These are phyloP conservation scores for Coniochaeta hoffmannii DNA, from an alignment of 2,329 filamentous ascomycete genomes.

Conservation along the genomic window DNA sequence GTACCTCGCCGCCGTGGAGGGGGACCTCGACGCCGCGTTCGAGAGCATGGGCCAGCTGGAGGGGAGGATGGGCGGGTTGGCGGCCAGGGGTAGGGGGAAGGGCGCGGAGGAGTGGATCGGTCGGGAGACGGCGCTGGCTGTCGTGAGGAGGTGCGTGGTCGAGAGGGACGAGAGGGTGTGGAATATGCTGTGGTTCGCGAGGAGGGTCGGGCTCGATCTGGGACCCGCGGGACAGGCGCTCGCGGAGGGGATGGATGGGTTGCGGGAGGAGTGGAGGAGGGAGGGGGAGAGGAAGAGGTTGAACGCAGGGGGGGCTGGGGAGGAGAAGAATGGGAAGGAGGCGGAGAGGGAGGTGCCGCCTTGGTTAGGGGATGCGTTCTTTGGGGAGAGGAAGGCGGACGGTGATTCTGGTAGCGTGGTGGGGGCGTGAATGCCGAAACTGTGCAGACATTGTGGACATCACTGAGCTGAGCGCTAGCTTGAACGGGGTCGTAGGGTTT, in stretches of 20 bases:
- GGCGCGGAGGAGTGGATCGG: conserved; percentile 21
- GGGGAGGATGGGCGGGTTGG: not conserved
- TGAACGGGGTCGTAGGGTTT: too few relatives aligned
- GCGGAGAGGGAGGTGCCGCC: not conserved
- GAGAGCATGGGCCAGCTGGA: conserved; percentile 20
- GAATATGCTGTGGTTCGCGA: conserved; percentile 15
- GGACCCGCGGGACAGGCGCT: not conserved
- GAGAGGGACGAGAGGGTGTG: conserved; percentile 25
- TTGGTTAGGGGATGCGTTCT: not conserved
- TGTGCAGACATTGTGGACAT: too few relatives aligned
- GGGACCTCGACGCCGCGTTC: conserved; percentile 26
- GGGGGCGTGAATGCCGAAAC: not conserved
- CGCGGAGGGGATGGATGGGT: not conserved
- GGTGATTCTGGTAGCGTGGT: not conserved
- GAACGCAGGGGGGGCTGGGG: not conserved
- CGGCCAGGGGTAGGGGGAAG: conserved; percentile 7
- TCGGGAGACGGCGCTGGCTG: conserved; percentile 20
- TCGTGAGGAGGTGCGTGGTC: conserved; percentile 25
- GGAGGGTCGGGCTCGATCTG: not conserved
- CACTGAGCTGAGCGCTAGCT: too few relatives aligned
- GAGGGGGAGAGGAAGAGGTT: not conserved
- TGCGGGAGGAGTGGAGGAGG: not conserved
- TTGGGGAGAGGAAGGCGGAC: not conserved
- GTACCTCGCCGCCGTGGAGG: conserved; percentile 22
- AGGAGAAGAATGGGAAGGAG: not conserved